phyloP scores from a whole-genome alignment of 257 asterid genomes.

The Plantago elongata region DNA sequence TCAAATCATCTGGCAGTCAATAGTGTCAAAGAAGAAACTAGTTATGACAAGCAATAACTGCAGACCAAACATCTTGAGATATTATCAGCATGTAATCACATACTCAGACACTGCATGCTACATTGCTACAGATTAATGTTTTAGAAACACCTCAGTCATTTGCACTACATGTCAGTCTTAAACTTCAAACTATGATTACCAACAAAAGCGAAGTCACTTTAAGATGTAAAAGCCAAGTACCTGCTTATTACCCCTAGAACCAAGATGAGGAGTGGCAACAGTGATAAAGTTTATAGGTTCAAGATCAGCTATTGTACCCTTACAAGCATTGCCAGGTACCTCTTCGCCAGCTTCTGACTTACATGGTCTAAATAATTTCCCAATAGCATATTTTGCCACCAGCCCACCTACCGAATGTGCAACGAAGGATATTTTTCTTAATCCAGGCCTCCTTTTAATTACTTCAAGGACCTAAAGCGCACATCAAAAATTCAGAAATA shows the following conservation, averaged over 20 bases:
- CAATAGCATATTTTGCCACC: slow-evolving; percentile 93
- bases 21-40: too few species aligned
- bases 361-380: slow-evolving; percentile 65
- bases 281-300: slow-evolving; percentile 81
- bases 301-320: slow-evolving; percentile 76
- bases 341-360: slow-evolving; percentile 34
- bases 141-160: too few species aligned
- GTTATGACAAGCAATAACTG: too few species aligned
- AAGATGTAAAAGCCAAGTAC: slow-evolving; percentile 31
- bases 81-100: too few species aligned
- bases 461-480: slow-evolving; percentile 68
- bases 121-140: too few species aligned
- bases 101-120: too few species aligned
- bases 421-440: slow-evolving; percentile 80
- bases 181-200: not conserved
- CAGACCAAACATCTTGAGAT: too few species aligned
- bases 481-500: slow-evolving; percentile 25
- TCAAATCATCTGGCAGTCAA: too few species aligned
- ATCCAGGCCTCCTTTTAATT: slow-evolving; percentile 50
- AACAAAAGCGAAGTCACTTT: not conserved
- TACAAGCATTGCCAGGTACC: slow-evolving; percentile 32
- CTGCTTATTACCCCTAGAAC: slow-evolving; percentile 98
- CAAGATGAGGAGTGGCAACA: slow-evolving; percentile 98
- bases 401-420: slow-evolving; percentile 99
- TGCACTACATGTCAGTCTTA: not conserved